A percentile compares a stretch with the other conserved stretches of the same genome.
phyloP scores from a whole-genome alignment of 164 flowering plant species.

The Kingdonia uniflora region DNA sequence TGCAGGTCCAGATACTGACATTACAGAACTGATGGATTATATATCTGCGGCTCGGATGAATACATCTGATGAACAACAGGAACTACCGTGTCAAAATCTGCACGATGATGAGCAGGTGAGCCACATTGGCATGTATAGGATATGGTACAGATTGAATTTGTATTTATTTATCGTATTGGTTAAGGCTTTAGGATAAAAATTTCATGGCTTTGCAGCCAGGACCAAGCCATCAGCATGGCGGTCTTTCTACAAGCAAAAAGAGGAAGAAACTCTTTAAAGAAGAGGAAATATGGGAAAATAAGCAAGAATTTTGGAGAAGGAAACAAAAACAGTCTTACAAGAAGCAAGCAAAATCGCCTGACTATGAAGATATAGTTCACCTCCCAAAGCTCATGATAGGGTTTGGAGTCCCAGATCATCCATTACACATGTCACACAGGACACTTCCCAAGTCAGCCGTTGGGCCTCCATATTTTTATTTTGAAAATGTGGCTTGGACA shows the following conservation, averaged over 20 bases:
- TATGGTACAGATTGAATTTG: no score
- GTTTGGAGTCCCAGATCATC: slow-evolving; percentile 23
- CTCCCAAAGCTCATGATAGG: slow-evolving; percentile 23
- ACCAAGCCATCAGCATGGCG: neutral
- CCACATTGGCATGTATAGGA: no score
- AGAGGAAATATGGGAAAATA: slow-evolving; percentile 7
- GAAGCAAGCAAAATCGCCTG: neutral
- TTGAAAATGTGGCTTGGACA: slow-evolving; percentile 80
- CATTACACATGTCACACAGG: slow-evolving; percentile 15
- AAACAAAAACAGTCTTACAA: neutral
- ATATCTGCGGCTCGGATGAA: no score
- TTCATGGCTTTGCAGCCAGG: no score
- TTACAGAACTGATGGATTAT: no score
- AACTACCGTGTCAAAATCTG: no score
- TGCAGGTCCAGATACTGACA: no score
- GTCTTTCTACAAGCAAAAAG: slow-evolving; percentile 1
- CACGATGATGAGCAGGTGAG: no score
- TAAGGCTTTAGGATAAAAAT: no score
- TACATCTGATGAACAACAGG: no score
- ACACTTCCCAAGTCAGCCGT: slow-evolving; percentile 50
- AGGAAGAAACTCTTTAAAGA: slow-evolving; percentile 6
- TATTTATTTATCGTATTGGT: no score
- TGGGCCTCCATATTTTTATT: slow-evolving; percentile 83
- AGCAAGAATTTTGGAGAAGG: neutral
- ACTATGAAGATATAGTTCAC: slow-evolving; percentile 3